phyloP scores from a whole-genome alignment of 129 eudicot genomes.

The Smallanthus sonchifolius region DNA sequence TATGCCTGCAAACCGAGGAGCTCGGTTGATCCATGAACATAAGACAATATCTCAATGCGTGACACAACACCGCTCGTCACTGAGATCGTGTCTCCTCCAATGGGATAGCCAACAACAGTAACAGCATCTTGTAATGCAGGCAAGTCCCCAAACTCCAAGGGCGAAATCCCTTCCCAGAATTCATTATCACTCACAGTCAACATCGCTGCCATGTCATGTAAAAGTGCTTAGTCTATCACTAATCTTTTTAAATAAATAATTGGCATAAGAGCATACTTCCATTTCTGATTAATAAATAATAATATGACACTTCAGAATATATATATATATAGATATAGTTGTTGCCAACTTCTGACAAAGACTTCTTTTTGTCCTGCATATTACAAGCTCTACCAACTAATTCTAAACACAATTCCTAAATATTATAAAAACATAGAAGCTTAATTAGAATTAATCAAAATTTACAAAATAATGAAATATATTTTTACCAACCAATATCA shows the following conservation, averaged over 20 bases:
- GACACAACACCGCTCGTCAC: slow-evolving; percentile 71
- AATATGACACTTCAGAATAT: neutral
- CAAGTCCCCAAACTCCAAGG: slow-evolving; percentile 59
- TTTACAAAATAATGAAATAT: neutral
- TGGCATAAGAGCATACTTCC: neutral
- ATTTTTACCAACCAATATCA: slow-evolving; percentile 37
- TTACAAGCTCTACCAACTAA: slow-evolving; percentile 3
- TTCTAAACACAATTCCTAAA: neutral
- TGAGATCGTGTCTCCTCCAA: slow-evolving; percentile 62
- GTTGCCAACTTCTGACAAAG: neutral
- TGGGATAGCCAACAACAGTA: slow-evolving; percentile 64
- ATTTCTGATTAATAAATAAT: neutral
- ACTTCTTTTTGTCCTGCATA: neutral
- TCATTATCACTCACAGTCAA: slow-evolving; percentile 55
- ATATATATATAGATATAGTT: no score
- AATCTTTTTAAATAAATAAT: neutral
- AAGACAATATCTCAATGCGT: slow-evolving; percentile 58
- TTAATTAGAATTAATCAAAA: neutral
- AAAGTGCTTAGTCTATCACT: neutral
- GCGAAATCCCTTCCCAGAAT: slow-evolving; percentile 59
- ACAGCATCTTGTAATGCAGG: slow-evolving; percentile 64
- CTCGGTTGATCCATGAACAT: slow-evolving; percentile 67
- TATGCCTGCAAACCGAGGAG: slow-evolving; percentile 66
- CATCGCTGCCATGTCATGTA: slow-evolving; percentile 37
- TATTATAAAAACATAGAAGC: neutral